Percentiles rank a stretch among this genome's conserved stretches.
phyloP scores from a whole-genome alignment of 108 stramenopile genomes.

The Cyclotella sp. region DNA sequence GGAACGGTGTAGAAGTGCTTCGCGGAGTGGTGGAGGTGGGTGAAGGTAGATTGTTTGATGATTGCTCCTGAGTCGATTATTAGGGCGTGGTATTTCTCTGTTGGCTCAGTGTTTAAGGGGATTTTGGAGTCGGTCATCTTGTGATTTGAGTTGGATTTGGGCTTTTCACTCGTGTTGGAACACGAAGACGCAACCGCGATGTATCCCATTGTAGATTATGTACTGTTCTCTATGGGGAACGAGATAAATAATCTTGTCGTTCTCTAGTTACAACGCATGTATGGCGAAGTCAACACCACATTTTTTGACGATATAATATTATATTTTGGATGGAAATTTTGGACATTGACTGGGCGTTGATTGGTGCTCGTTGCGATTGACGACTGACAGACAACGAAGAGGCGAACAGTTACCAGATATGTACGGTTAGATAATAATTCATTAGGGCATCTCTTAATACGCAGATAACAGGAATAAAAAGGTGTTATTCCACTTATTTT shows the following conservation, averaged over 20 bases:
- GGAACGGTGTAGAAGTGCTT: constrained; percentile 72
- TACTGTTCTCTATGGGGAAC: neutral
- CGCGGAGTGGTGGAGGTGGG: constrained; percentile 60
- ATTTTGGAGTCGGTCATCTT: neutral
- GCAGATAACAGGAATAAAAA: too few species aligned
- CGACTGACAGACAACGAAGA: neutral
- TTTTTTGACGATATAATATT: too few species aligned
- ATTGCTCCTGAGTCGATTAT: constrained; percentile 90
- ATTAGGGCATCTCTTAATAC: too few species aligned
- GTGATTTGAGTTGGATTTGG: neutral
- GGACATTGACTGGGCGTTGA: neutral
- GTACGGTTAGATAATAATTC: too few species aligned
- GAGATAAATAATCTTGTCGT: too few species aligned
- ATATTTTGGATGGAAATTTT: too few species aligned
- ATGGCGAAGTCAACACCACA: too few species aligned
- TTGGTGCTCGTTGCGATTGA: neutral
- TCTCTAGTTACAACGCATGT: neutral
- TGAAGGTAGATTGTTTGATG: constrained; percentile 66
- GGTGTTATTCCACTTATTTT: too few species aligned
- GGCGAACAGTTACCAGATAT: too few species aligned
- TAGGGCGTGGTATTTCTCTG: constrained; percentile 67
- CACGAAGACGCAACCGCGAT: neutral
- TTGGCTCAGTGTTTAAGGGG: neutral
- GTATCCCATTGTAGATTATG: neutral
- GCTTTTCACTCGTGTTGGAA: neutral